A percentile compares a stretch with the other conserved stretches of the same genome.
Conservation (phyloP, 192 early-diverging fungal genomes). For the Coemansia sp. region DNA sequence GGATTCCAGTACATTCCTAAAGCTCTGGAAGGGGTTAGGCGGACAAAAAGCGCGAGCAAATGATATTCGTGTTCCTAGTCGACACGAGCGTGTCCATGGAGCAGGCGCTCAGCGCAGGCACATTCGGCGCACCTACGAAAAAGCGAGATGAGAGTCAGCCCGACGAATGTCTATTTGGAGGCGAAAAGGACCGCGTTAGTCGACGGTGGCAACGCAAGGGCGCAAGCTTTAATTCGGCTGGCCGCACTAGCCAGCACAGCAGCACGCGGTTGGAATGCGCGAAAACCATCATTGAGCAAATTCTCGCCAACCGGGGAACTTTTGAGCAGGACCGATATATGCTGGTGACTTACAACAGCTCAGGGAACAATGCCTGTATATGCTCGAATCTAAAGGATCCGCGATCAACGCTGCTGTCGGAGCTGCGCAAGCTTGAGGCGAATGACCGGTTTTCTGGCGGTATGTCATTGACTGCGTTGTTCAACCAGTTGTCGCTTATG, state of each 20-base stretch:
- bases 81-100: slow-evolving; percentile 88
- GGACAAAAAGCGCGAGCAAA: slow-evolving; percentile 6
- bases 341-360: slow-evolving; percentile 71
- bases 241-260: slow-evolving; percentile 8
- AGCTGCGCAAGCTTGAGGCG: slow-evolving; percentile 67
- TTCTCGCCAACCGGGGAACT: slow-evolving; percentile 59
- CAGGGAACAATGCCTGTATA: slow-evolving; percentile 22
- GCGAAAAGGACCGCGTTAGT: slow-evolving; percentile 27
- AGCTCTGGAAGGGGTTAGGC: too few species aligned
- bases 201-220: slow-evolving; percentile 55
- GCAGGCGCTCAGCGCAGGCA: slow-evolving; percentile 35
- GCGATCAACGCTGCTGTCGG: slow-evolving; percentile 58
- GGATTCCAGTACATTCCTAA: not conserved
- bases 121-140: not conserved
- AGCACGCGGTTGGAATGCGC: slow-evolving; percentile 67
- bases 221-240: not conserved
- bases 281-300: slow-evolving; percentile 77
- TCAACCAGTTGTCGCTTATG: slow-evolving; percentile 71
- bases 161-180: slow-evolving; percentile 44
- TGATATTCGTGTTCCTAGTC: slow-evolving; percentile 75
- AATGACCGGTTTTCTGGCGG: slow-evolving; percentile 72
- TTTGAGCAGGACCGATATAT: slow-evolving; percentile 75
- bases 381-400: slow-evolving; percentile 59
- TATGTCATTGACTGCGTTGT: slow-evolving; percentile 63
- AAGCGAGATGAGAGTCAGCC: slow-evolving; percentile 24